Percentiles rank a stretch among this genome's conserved stretches.
phyloP scores from a whole-genome alignment of 345 rosid species.

The Cardamine occulta region DNA sequence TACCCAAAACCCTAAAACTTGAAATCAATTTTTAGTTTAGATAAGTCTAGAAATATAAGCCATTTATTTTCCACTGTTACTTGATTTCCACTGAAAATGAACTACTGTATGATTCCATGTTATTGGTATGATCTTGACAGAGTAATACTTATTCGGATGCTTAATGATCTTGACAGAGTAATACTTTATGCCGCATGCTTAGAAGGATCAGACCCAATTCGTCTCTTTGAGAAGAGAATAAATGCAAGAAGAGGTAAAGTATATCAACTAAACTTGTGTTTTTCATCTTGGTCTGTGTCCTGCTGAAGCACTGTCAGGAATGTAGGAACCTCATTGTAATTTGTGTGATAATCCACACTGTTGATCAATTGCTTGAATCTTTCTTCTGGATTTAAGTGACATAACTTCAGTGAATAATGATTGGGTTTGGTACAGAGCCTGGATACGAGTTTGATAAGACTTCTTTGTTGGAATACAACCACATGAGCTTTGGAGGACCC shows the following conservation, averaged over 20 bases:
- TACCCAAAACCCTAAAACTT: conserved; percentile 6
- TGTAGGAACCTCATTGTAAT: background rate
- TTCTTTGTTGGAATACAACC: conserved; percentile 76
- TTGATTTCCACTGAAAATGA: background rate
- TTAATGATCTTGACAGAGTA: conserved; percentile 50
- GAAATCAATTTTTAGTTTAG: background rate
- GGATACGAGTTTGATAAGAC: conserved; percentile 82
- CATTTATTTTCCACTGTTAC: background rate
- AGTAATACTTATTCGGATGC: conserved; percentile 42
- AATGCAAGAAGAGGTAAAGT: conserved; percentile 80
- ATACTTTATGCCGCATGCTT: conserved; percentile 85
- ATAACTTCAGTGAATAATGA: conserved; percentile 22
- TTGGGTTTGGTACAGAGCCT: conserved; percentile 58
- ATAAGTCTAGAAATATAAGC: background rate
- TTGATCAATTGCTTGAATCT: background rate
- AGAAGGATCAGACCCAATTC: conserved; percentile 93
- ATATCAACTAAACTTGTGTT: background rate
- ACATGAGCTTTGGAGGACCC: conserved; percentile 97
- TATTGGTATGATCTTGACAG: conserved; percentile 45
- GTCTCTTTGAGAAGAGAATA: conserved; percentile 86
- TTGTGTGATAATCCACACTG: background rate
- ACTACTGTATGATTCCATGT: background rate
- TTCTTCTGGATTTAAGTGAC: conserved; percentile 1
- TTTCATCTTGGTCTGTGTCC: background rate
- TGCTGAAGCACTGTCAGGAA: background rate